Percentiles rank a stretch among this genome's conserved stretches.
These are phyloP conservation scores for Aquilaria malaccensis DNA, from an alignment of 345 rosid species.

Conservation along the genomic window DNA sequence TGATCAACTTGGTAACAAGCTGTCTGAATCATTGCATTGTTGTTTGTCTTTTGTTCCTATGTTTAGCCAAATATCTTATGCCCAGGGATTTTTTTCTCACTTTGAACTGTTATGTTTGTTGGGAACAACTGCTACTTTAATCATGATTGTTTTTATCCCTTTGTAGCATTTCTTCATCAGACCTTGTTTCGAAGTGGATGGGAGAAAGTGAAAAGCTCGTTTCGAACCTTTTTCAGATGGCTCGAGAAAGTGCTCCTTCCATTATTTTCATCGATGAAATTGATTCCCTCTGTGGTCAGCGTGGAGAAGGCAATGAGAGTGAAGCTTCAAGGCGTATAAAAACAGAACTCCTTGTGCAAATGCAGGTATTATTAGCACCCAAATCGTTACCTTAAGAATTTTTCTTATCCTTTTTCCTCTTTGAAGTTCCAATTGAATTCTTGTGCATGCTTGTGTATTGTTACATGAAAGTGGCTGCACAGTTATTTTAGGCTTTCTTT, in stretches of 20 bases:
- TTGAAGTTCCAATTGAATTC: too few species aligned
- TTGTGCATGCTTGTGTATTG: too few species aligned
- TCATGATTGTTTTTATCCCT: constrained; percentile 2
- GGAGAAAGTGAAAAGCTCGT: constrained; percentile 88
- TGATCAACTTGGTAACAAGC: too few species aligned
- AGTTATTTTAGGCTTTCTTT: too few species aligned
- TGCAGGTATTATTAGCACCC: constrained; percentile 47
- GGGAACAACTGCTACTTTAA: too few species aligned
- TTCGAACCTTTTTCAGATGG: constrained; percentile 74
- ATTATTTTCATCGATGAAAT: constrained; percentile 78
- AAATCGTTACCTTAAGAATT: too few species aligned
- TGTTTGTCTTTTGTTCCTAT: too few species aligned
- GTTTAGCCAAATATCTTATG: too few species aligned
- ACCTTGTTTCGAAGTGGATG: constrained; percentile 87
- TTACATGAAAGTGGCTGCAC: too few species aligned
- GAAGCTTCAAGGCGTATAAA: constrained; percentile 86
- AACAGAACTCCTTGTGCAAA: constrained; percentile 84
- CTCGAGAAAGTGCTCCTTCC: constrained; percentile 79
- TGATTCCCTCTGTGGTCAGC: constrained; percentile 73
- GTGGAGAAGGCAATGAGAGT: constrained; percentile 85
- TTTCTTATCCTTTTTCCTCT: too few species aligned
- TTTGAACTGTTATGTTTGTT: too few species aligned
- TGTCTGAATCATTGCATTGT: too few species aligned
- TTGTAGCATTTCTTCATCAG: constrained; percentile 67
- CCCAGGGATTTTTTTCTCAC: neutral